A percentile compares a stretch with the other conserved stretches of the same genome.
These are phyloP conservation scores for Ogataea methanolica DNA, from an alignment of 805 yeast species.

Conservation along the genomic window DNA sequence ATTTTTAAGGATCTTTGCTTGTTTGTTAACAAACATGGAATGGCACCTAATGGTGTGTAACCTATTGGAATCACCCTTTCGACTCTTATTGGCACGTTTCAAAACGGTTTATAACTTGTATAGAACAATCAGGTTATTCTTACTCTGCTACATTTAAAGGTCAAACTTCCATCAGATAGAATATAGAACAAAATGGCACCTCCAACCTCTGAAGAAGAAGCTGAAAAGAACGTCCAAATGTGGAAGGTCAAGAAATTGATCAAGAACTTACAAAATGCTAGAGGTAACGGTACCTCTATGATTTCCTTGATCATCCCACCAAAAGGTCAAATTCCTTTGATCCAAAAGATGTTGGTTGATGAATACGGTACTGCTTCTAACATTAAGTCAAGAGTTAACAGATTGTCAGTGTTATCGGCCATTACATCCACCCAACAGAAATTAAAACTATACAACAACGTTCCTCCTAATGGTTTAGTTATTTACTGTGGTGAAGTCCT, in stretches of 20 bases:
- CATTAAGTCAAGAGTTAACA: constrained; percentile 95
- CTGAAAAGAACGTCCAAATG: constrained; percentile 95
- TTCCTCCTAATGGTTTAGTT: constrained; percentile 94
- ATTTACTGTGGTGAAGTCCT: constrained; percentile 97
- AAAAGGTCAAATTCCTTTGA: constrained; percentile 83
- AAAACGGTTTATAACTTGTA: not conserved
- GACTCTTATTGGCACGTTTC: not conserved
- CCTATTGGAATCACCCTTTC: no score
- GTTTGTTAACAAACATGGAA: not conserved
- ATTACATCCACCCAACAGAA: constrained; percentile 98
- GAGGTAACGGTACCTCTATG: constrained; percentile 99
- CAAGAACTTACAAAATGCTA: constrained; percentile 81
- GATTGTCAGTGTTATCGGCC: constrained; percentile 92
- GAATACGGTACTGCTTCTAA: constrained; percentile 99
- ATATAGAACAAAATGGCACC: constrained; percentile 30
- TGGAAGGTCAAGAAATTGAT: constrained; percentile 97
- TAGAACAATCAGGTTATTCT: not conserved
- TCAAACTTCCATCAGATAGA: not conserved
- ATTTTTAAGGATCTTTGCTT: constrained; percentile 1
- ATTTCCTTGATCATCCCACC: constrained; percentile 96
- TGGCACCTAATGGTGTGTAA: no score
- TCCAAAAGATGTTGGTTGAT: constrained; percentile 89
- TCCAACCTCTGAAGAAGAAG: constrained; percentile 58
- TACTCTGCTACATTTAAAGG: no score
- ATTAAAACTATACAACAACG: constrained; percentile 79